phyloP scores from a whole-genome alignment of 1,139 yeast genomes.

The Saccharomyces pastorianus region DNA sequence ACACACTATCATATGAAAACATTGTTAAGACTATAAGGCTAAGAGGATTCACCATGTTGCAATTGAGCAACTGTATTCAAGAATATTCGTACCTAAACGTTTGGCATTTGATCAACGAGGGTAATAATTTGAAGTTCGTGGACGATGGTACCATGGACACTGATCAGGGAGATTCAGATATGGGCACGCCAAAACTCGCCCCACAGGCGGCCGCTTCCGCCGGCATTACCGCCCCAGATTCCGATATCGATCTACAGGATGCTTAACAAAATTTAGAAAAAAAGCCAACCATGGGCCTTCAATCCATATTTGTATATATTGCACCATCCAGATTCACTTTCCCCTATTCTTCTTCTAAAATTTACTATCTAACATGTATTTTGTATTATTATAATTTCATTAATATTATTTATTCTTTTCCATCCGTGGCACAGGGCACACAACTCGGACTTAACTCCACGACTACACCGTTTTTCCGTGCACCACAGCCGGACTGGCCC shows the following conservation, averaged over 20 bases:
- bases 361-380: background rate
- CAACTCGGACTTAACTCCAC: background rate
- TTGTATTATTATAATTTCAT: background rate
- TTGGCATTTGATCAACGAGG: conserved; percentile 70
- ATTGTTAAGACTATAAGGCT: conserved; percentile 66
- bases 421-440: background rate
- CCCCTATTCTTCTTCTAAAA: background rate
- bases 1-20: conserved; percentile 46
- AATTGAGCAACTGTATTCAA: conserved; percentile 64
- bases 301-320: background rate
- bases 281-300: background rate
- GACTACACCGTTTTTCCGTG: background rate
- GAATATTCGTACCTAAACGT: conserved; percentile 68
- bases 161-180: background rate
- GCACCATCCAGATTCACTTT: background rate
- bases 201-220: background rate
- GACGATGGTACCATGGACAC: conserved; percentile 30
- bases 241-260: background rate
- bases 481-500: background rate
- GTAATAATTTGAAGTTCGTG: conserved; percentile 39
- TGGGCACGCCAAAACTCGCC: background rate
- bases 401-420: background rate
- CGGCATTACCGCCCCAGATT: background rate
- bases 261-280: background rate
- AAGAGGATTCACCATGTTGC: conserved; percentile 77